These are phyloP conservation scores for Linum usitatissimum DNA, from an alignment of 345 rosid genomes.

Conservation along the genomic window DNA sequence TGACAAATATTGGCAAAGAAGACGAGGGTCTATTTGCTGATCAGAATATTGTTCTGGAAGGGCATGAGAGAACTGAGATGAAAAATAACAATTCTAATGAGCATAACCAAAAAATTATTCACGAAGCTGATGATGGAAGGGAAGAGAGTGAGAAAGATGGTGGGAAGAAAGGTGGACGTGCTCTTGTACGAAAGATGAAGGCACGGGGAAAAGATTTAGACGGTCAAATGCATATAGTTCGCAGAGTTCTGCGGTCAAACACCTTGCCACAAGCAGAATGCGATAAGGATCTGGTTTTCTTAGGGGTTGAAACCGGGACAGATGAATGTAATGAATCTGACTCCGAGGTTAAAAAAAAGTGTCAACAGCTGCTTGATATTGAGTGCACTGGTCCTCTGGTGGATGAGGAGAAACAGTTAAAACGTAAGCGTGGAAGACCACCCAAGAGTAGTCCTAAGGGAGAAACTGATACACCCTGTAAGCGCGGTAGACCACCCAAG, in stretches of 20 bases:
- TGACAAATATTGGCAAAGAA: background rate
- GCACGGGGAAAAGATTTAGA: background rate
- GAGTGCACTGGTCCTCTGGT: conserved; percentile 10
- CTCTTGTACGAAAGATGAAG: background rate
- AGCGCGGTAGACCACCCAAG: conserved; percentile 19
- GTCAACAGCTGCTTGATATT: background rate
- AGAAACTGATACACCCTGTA: conserved; percentile 1
- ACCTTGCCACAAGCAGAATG: background rate
- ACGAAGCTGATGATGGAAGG: background rate
- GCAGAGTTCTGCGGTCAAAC: background rate
- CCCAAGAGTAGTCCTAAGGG: background rate
- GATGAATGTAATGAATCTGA: background rate
- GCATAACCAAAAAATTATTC: background rate
- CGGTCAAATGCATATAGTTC: background rate
- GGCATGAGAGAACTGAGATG: background rate
- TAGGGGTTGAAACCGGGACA: background rate
- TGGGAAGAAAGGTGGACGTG: background rate
- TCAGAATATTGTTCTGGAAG: background rate
- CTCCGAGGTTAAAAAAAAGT: background rate
- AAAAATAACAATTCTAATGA: background rate
- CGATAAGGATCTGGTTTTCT: background rate
- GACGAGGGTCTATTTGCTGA: background rate
- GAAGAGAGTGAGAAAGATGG: background rate
- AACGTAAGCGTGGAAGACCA: conserved; percentile 20
- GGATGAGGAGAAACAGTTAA: conserved; percentile 14